phyloP scores from a whole-genome alignment of 2,329 filamentous ascomycete species.

The Alternaria longipes region DNA sequence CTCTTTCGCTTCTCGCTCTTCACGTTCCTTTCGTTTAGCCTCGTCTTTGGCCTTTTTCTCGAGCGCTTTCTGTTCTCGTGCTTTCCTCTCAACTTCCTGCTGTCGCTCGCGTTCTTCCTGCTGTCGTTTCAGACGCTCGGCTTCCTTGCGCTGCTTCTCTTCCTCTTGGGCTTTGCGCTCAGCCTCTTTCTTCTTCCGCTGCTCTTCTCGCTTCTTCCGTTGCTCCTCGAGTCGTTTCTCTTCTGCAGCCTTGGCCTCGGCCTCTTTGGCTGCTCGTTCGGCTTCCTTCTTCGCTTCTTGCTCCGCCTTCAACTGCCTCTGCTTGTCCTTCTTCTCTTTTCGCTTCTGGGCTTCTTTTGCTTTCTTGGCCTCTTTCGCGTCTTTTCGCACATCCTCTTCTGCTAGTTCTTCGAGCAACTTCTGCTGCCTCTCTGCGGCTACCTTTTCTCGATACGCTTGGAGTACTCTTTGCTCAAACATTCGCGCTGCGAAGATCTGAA shows the following conservation, averaged over 20 bases:
- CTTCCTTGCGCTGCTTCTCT: conserved; percentile 83
- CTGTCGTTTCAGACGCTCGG: conserved; percentile 78
- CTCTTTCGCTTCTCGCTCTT: conserved; percentile 70
- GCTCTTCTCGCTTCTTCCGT: conserved; percentile 84
- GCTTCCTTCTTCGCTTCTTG: conserved; percentile 88
- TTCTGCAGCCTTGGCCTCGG: conserved; percentile 77
- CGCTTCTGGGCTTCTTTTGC: conserved; percentile 93
- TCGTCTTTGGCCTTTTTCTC: conserved; percentile 81
- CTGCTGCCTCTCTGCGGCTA: conserved; percentile 88
- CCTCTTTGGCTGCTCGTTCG: conserved; percentile 88
- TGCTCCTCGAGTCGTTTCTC: conserved; percentile 83
- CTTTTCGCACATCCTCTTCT: conserved; percentile 79
- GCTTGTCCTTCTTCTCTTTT: conserved; percentile 90
- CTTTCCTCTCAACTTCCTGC: conserved; percentile 84
- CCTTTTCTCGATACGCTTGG: conserved; percentile 97
- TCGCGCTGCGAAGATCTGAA: conserved; percentile 97
- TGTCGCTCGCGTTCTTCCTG: conserved; percentile 88
- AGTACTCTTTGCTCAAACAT: conserved; percentile 99
- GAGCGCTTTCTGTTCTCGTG: conserved; percentile 78
- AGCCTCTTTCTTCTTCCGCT: conserved; percentile 87
- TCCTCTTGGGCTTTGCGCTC: conserved; percentile 92
- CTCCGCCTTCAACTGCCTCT: conserved; percentile 89
- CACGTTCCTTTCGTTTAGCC: conserved; percentile 79
- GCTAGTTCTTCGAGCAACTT: conserved; percentile 91
- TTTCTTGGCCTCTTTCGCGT: conserved; percentile 88